phyloP scores from a whole-genome alignment of 2,329 filamentous ascomycete species.

The Uncinocarpus reesii region DNA sequence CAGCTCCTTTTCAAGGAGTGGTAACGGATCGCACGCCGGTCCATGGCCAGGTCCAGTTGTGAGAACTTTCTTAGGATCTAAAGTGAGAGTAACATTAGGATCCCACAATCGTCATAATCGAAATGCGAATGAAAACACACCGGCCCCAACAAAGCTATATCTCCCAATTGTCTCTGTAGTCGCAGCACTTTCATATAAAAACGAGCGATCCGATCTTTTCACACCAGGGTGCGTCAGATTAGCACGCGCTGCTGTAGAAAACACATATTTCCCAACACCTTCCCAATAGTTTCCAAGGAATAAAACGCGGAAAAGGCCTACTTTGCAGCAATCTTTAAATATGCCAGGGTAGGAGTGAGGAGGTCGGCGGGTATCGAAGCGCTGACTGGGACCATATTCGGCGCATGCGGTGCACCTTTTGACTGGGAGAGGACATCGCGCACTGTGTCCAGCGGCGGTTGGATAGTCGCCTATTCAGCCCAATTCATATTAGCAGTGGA shows the following conservation, averaged over 20 bases:
- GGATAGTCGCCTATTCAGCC: slow-evolving; percentile 38
- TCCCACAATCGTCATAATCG: no score
- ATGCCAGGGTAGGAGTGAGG: slow-evolving; percentile 87
- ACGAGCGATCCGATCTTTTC: slow-evolving; percentile 65
- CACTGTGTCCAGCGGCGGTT: slow-evolving; percentile 53
- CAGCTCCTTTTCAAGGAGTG: slow-evolving; percentile 70
- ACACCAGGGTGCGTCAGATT: slow-evolving; percentile 13
- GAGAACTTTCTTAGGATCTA: slow-evolving; percentile 63
- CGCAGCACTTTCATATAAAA: slow-evolving; percentile 90
- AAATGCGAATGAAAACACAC: slow-evolving; percentile 26
- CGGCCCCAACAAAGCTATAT: slow-evolving; percentile 89
- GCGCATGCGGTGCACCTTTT: slow-evolving; percentile 45
- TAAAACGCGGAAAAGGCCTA: slow-evolving; percentile 36
- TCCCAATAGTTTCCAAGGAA: not conserved
- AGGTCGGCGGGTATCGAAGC: slow-evolving; percentile 83
- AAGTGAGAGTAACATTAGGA: not conserved
- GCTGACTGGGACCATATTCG: slow-evolving; percentile 73
- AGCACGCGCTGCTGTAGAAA: slow-evolving; percentile 1
- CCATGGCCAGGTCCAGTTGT: slow-evolving; percentile 83
- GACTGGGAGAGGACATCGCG: slow-evolving; percentile 46
- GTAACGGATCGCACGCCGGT: slow-evolving; percentile 71
- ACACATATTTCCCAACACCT: slow-evolving; percentile 14
- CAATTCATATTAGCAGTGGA: not conserved
- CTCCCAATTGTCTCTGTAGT: slow-evolving; percentile 83
- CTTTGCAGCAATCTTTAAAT: slow-evolving; percentile 76